Conservation (phyloP, 192 early-diverging fungal species). For the Backusella psychrophila region DNA sequence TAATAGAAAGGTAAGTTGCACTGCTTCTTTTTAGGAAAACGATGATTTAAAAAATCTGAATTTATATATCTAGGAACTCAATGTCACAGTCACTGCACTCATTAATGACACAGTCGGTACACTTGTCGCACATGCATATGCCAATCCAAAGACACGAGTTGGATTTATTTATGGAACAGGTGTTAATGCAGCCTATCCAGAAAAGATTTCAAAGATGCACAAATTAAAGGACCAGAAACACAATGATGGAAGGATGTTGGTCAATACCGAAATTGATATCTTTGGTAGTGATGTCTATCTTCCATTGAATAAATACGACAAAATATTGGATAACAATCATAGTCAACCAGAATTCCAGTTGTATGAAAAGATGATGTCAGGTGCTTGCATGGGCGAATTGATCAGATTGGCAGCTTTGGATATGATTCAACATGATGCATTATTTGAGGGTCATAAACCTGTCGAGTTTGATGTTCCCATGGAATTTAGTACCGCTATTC, state of each 20-base stretch:
- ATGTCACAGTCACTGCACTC: constrained; percentile 79
- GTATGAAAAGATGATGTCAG: constrained; percentile 96
- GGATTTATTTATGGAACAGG: constrained; percentile 93
- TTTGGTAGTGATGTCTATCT: constrained; percentile 73
- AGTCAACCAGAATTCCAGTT: constrained; percentile 79
- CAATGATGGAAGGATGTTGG: constrained; percentile 68
- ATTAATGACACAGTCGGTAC: constrained; percentile 97
- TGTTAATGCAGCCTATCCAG: constrained; percentile 93
- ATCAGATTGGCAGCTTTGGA: constrained; percentile 77
- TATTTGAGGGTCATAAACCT: constrained; percentile 67
- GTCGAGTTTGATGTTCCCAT: constrained; percentile 52
- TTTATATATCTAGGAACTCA: constrained; percentile 43
- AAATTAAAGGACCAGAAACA: constrained; percentile 61
- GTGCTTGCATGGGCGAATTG: constrained; percentile 92
- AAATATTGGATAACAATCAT: constrained; percentile 74
- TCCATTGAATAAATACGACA: constrained; percentile 85
- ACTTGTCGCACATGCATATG: constrained; percentile 85
- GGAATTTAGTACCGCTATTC: constrained; percentile 48
- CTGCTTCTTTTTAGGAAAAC: neutral
- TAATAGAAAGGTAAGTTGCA: constrained; percentile 44
- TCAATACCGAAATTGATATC: constrained; percentile 96
- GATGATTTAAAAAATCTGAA: neutral
- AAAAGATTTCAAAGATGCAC: constrained; percentile 65
- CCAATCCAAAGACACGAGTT: constrained; percentile 73
- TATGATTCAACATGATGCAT: constrained; percentile 69